Base-by-base conservation (phyloP, 106 monocot species). In the Platanthera guangdongensis region DNA sequence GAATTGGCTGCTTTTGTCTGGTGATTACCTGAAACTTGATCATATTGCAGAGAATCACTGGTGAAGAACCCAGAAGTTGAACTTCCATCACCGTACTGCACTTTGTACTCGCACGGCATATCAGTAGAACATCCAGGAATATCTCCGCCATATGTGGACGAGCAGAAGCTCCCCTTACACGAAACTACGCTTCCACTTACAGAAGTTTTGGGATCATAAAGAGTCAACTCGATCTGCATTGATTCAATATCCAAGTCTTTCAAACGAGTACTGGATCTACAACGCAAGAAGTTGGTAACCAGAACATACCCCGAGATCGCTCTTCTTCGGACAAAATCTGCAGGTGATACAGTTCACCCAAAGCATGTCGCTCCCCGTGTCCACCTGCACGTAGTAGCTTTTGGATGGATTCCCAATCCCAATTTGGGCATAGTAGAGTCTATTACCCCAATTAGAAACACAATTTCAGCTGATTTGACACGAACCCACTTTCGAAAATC, bases 41-140 rank as follows among this genome's bases (percentile, higher is more conserved):
- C 78, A 77, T 90, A 92, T 47, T 84, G 85, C 19, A 95, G 32
- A 70, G 46, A 16, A 80, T 95, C 95, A 0, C 75, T 83, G 25
- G 92, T 83, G 72, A 84, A 95, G 65, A 70, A 86, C 6, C 95
- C 95, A 57, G 46, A 71, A 10, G 90, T 88, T 14, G 90, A 86
- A 78, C 95, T 95, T 18, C 95, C 95, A 78, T 95, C 95, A 39
- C 92, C 95, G 73, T 95, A 95, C 73, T 84, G 25, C 72, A 95
- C 83, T 16, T 75, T 85, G 74, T 90, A 95, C 49, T 85, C 77
- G 78, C 95, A 96, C 0, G 86, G 88, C 18, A 81, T 7, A 10
- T 74, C 78, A 4, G 75, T 30, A 1, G 25, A 54, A 68, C 96
- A 96, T 14, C 84, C 87, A 4, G 79, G 72, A 45, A 84, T 21